These are phyloP conservation scores for Sphaerostilbella broomeana DNA, from an alignment of 2,329 filamentous ascomycete species.

Conservation along the genomic window DNA sequence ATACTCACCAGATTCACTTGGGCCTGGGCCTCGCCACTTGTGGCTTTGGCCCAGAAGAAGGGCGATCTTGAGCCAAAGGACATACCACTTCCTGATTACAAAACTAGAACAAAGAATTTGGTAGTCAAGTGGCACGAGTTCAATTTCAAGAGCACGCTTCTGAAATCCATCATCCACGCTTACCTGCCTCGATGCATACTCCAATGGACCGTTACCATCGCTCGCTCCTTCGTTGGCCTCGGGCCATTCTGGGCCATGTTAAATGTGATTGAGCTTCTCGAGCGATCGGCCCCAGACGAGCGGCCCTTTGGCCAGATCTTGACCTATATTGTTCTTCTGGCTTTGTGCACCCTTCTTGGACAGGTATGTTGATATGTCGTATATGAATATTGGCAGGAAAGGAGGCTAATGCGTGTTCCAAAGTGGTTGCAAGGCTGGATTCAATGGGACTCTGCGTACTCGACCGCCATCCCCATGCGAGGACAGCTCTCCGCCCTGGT, in stretches of 20 bases:
- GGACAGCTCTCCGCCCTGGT: constrained; percentile 65
- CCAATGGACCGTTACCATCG: constrained; percentile 53
- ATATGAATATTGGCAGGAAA: constrained; percentile 8
- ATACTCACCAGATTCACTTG: constrained; percentile 58
- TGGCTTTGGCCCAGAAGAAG: constrained; percentile 49
- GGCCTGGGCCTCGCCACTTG: constrained; percentile 52
- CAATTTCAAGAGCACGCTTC: constrained; percentile 45
- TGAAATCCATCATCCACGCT: constrained; percentile 52
- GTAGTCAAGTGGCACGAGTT: constrained; percentile 43
- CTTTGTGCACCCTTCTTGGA: constrained; percentile 50
- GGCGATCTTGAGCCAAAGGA: constrained; percentile 56
- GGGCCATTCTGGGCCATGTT: constrained; percentile 64
- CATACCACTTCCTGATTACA: constrained; percentile 53
- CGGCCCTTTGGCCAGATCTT: constrained; percentile 49
- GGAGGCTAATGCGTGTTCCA: not conserved
- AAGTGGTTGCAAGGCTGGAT: constrained; percentile 58
- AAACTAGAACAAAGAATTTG: constrained; percentile 44
- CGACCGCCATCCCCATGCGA: constrained; percentile 59
- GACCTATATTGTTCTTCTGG: constrained; percentile 62
- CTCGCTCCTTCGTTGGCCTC: constrained; percentile 54
- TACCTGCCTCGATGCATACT: constrained; percentile 50
- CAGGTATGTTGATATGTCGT: constrained; percentile 28
- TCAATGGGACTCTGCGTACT: constrained; percentile 59
- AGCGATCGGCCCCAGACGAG: constrained; percentile 42
- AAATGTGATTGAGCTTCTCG: constrained; percentile 58